These are phyloP conservation scores for Penicillium daleae DNA, from an alignment of 495 filamentous ascomycete species.

Conservation along the genomic window DNA sequence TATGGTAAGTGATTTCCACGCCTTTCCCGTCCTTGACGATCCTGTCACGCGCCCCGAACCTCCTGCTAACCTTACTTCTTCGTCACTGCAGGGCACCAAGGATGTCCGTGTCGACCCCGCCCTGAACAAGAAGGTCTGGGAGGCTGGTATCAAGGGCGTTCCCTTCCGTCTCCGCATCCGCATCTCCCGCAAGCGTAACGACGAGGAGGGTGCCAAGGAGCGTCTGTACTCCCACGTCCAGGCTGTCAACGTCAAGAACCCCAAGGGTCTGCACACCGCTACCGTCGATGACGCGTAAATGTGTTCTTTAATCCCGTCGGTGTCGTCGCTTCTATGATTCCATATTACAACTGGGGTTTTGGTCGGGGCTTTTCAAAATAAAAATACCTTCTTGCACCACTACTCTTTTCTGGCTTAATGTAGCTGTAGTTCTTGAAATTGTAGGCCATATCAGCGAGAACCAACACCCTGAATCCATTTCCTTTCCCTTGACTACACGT, in stretches of 20 bases:
- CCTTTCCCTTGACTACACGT: not conserved
- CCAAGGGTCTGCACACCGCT: conserved; percentile 92
- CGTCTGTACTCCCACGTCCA: conserved; percentile 98
- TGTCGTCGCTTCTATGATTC: conserved; percentile 36
- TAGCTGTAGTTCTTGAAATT: not conserved
- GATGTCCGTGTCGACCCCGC: conserved; percentile 98
- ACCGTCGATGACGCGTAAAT: conserved; percentile 65
- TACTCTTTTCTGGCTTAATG: not conserved
- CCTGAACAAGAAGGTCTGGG: conserved; percentile 99
- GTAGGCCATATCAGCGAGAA: not conserved
- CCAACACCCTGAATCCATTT: not conserved
- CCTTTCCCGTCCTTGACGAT: not conserved
- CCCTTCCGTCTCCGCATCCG: conserved; percentile 94
- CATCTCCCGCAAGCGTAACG: conserved; percentile 99
- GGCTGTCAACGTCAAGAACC: conserved; percentile 98
- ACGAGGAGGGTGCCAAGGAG: conserved; percentile 98
- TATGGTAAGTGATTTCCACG: conserved; percentile 72
- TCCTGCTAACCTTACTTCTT: not conserved
- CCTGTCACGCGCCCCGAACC: not conserved
- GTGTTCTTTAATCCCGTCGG: conserved; percentile 15
- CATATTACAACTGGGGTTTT: conserved; percentile 34
- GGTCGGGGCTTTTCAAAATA: conserved; percentile 37
- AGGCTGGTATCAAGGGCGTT: conserved; percentile 97
- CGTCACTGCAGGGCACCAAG: conserved; percentile 73
- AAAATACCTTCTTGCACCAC: conserved; percentile 33